A percentile compares a stretch with the other conserved stretches of the same genome.
Evolutionary conservation across 495 filamentous ascomycete genomes (phyloP).

Genomic region (Podospora appendiculata): DNA sequence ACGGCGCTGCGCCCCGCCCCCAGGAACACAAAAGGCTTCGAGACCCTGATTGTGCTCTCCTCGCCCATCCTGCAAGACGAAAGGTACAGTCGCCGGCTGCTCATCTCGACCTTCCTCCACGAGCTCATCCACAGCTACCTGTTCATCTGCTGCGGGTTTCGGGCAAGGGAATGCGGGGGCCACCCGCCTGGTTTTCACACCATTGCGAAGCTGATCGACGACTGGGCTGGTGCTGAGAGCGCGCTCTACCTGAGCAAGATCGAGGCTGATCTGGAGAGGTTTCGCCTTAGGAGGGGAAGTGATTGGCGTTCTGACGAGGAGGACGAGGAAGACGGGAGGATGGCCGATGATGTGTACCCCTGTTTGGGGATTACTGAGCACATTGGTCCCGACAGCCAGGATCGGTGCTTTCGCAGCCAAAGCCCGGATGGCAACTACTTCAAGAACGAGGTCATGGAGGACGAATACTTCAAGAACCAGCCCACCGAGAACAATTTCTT

Average conservation of each 20-base stretch:
- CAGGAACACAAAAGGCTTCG: constrained; percentile 30
- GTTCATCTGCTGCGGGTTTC: constrained; percentile 47
- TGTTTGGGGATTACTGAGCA: constrained; percentile 19
- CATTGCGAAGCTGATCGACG: constrained; percentile 44
- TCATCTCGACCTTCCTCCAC: constrained; percentile 51
- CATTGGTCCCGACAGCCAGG: too few species aligned
- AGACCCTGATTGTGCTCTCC: constrained; percentile 49
- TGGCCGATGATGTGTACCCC: constrained; percentile 2
- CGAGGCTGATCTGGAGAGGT: constrained; percentile 44
- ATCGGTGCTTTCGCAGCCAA: too few species aligned
- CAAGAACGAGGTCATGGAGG: too few species aligned
- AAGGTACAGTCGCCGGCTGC: constrained; percentile 41
- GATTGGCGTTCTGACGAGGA: background rate
- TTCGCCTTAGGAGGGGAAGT: constrained; percentile 16
- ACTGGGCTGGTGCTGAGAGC: constrained; percentile 40
- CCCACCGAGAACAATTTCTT: too few species aligned
- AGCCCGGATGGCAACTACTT: too few species aligned
- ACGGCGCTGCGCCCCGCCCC: constrained; percentile 39
- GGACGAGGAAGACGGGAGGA: background rate
- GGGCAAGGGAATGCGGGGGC: constrained; percentile 38
- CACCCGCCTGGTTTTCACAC: constrained; percentile 44
- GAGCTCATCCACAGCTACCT: constrained; percentile 52
- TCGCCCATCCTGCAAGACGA: constrained; percentile 37
- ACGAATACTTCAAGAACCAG: too few species aligned
- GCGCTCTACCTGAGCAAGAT: constrained; percentile 41